Percentiles rank a stretch among this genome's conserved stretches.
phyloP scores from a whole-genome alignment of 176 grass and related monocot species.

The Areca catechu region DNA sequence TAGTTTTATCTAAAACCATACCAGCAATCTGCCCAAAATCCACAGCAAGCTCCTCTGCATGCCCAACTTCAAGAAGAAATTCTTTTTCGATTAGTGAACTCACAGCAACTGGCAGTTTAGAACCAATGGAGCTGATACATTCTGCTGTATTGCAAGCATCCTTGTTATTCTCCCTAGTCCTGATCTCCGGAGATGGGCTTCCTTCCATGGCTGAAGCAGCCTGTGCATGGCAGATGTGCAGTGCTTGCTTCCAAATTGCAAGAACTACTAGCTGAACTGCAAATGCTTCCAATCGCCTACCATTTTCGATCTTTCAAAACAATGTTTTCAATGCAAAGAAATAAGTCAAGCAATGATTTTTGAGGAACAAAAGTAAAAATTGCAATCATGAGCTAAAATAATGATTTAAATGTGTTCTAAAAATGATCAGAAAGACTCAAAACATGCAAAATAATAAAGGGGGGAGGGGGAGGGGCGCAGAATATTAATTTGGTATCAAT shows the following conservation, averaged over 20 bases:
- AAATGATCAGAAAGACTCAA: no score
- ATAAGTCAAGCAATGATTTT: no score
- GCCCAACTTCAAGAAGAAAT: slow-evolving; percentile 64
- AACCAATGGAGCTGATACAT: slow-evolving; percentile 14
- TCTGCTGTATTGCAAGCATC: slow-evolving; percentile 20
- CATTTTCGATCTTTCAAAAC: slow-evolving; percentile 40
- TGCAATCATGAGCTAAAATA: no score
- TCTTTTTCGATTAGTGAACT: slow-evolving; percentile 52
- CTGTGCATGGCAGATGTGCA: slow-evolving; percentile 52
- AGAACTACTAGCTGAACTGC: slow-evolving; percentile 85
- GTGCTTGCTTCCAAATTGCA: slow-evolving; percentile 94
- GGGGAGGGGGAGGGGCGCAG: no score
- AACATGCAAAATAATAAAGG: no score
- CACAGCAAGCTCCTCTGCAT: slow-evolving; percentile 77
- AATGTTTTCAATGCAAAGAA: no score
- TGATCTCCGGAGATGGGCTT: slow-evolving; percentile 35
- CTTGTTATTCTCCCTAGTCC: slow-evolving; percentile 22
- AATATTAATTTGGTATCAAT: no score
- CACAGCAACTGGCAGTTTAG: slow-evolving; percentile 41
- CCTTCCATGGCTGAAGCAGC: slow-evolving; percentile 46
- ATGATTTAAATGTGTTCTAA: no score
- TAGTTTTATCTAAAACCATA: slow-evolving; percentile 12
- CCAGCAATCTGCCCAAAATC: slow-evolving; percentile 60
- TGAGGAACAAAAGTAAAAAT: no score
- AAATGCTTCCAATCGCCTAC: slow-evolving; percentile 62